Conservation (phyloP, 768 basidiomycete genomes). For the Mrakia hoshinonis region DNA sequence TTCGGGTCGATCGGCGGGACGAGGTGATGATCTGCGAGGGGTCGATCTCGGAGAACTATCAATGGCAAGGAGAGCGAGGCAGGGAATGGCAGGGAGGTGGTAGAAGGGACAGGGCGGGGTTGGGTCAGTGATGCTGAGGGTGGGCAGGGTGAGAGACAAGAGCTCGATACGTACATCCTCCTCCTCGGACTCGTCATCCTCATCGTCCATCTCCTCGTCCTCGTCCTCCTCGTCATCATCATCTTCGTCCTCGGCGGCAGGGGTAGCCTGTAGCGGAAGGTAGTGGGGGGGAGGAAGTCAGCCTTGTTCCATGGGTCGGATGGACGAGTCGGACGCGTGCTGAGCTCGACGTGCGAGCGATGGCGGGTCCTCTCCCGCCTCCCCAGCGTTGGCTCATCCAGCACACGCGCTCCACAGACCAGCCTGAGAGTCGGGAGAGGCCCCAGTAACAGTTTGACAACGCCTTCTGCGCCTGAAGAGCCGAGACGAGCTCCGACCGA, state of each 20-base stretch:
- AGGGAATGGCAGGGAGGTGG: background rate
- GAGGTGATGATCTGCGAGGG: constrained; percentile 20
- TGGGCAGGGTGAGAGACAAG: background rate
- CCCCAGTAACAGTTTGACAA: too few relatives aligned
- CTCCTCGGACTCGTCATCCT: constrained; percentile 16
- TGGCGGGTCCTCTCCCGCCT: too few relatives aligned
- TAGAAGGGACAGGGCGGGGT: background rate
- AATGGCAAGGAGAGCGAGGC: background rate
- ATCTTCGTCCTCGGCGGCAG: constrained; percentile 2
- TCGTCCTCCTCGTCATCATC: background rate
- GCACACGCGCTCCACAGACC: too few relatives aligned
- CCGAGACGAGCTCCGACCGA: too few relatives aligned
- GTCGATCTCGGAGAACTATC: constrained; percentile 26
- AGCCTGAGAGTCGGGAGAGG: too few relatives aligned
- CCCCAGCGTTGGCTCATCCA: too few relatives aligned
- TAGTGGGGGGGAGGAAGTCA: too few relatives aligned
- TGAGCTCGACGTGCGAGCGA: too few relatives aligned
- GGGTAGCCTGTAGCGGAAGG: background rate
- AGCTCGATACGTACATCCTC: background rate
- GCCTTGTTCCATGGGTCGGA: too few relatives aligned
- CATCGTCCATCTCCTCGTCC: background rate
- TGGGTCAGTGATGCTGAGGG: background rate
- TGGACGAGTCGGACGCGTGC: too few relatives aligned
- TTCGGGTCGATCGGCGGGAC: constrained; percentile 24
- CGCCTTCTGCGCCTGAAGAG: too few relatives aligned